phyloP scores from a whole-genome alignment of 2,329 filamentous ascomycete genomes.

The Trichoderma gracile region DNA sequence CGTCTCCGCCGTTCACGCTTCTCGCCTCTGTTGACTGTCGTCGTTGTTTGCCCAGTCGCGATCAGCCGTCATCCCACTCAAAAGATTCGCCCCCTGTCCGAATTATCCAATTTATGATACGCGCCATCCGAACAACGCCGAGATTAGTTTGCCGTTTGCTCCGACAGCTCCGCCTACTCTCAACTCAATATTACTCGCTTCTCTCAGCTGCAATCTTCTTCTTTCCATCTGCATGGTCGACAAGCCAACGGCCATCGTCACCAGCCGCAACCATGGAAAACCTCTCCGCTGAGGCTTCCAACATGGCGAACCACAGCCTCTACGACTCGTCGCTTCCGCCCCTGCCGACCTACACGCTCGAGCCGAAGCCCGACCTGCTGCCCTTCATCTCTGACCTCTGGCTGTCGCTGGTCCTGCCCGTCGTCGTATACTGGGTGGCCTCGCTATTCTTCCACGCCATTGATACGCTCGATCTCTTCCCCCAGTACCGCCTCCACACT shows the following conservation, averaged over 20 bases:
- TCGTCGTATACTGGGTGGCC: slow-evolving; percentile 84
- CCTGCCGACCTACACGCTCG: slow-evolving; percentile 77
- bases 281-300: slow-evolving; percentile 39
- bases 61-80: slow-evolving; percentile 7
- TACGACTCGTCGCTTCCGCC: slow-evolving; percentile 69
- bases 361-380: slow-evolving; percentile 69
- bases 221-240: slow-evolving; percentile 10
- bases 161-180: background rate
- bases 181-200: background rate
- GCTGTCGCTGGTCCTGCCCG: slow-evolving; percentile 72
- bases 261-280: slow-evolving; percentile 42
- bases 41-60: background rate
- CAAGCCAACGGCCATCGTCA: background rate
- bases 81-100: background rate
- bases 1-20: background rate
- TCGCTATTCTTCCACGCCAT: slow-evolving; percentile 86
- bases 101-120: background rate
- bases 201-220: background rate
- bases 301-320: slow-evolving; percentile 56
- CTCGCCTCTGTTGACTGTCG: background rate
- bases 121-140: slow-evolving; percentile 19
- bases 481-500: slow-evolving; percentile 91
- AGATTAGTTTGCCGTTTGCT: slow-evolving; percentile 16
- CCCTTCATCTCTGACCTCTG: slow-evolving; percentile 79
- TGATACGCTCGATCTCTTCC: slow-evolving; percentile 81